phyloP scores from a whole-genome alignment of 805 yeast genomes.

The Cyberlindnera euphorbiae region DNA sequence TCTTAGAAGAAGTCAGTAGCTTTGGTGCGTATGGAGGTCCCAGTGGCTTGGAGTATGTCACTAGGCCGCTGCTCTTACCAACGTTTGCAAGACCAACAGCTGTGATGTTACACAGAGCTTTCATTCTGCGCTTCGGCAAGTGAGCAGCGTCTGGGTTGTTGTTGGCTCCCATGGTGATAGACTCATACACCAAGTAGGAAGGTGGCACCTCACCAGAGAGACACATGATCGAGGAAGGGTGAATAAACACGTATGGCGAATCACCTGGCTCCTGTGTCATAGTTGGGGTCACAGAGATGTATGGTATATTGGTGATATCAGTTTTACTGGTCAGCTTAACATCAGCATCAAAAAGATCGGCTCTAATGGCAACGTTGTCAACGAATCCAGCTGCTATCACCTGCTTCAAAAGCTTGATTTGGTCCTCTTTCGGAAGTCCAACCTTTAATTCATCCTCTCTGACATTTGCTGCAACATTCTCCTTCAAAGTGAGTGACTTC shows the following conservation, averaged over 20 bases:
- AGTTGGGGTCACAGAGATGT: constrained; percentile 46
- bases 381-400: constrained; percentile 90
- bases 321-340: constrained; percentile 54
- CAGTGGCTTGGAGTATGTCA: constrained; percentile 86
- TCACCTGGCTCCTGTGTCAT: constrained; percentile 31
- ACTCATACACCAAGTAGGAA: constrained; percentile 66
- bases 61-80: constrained; percentile 63
- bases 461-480: constrained; percentile 48
- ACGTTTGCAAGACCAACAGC: constrained; percentile 76
- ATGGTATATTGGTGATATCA: constrained; percentile 57
- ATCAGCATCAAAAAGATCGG: constrained; percentile 66
- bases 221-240: constrained; percentile 67
- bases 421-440: constrained; percentile 63
- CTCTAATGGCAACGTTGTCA: constrained; percentile 85
- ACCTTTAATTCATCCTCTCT: constrained; percentile 44
- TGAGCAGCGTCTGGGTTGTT: constrained; percentile 36
- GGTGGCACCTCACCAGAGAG: constrained; percentile 70
- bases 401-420: constrained; percentile 78
- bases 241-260: constrained; percentile 67
- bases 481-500: constrained; percentile 55
- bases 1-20: constrained; percentile 53
- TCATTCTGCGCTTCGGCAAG: constrained; percentile 56
- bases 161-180: constrained; percentile 53
- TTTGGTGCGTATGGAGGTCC: constrained; percentile 89
- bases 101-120: constrained; percentile 67